Percentiles rank a stretch among this genome's conserved stretches.
These are phyloP conservation scores for Trichophyton rubrum DNA, from an alignment of 2,329 filamentous ascomycete genomes.

Conservation along the genomic window DNA sequence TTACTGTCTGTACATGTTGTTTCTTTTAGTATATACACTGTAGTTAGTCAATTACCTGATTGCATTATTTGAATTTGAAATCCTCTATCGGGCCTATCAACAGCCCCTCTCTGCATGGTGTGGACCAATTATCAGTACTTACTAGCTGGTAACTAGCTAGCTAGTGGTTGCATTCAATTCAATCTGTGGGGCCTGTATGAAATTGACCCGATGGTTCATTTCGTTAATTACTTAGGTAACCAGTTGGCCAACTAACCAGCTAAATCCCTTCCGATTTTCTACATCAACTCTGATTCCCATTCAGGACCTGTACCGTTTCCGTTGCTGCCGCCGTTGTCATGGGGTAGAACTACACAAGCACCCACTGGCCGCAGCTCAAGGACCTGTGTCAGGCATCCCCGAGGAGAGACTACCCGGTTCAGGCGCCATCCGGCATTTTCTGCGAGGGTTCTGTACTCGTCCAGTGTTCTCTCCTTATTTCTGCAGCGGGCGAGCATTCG, in stretches of 20 bases:
- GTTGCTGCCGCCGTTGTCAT: background rate
- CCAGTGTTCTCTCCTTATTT: background rate
- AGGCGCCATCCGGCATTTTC: background rate
- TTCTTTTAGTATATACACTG: background rate
- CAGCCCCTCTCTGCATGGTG: no score
- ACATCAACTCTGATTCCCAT: background rate
- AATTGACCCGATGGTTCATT: no score
- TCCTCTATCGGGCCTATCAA: no score
- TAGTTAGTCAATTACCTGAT: background rate
- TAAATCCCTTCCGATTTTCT: background rate
- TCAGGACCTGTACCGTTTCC: background rate
- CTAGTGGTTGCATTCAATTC: no score
- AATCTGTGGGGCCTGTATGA: no score
- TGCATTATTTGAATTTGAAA: no score
- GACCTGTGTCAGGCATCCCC: background rate
- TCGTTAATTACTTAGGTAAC: no score
- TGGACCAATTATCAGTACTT: no score
- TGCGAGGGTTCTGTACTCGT: background rate
- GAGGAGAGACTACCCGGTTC: background rate
- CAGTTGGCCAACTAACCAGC: no score
- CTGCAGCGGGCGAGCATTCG: background rate
- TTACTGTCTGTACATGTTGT: background rate
- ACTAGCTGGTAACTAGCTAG: no score
- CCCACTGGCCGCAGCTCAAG: background rate
- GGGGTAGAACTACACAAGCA: background rate